These are phyloP conservation scores for Boletus sp. DNA, from an alignment of 768 basidiomycete species.

Conservation along the genomic window DNA sequence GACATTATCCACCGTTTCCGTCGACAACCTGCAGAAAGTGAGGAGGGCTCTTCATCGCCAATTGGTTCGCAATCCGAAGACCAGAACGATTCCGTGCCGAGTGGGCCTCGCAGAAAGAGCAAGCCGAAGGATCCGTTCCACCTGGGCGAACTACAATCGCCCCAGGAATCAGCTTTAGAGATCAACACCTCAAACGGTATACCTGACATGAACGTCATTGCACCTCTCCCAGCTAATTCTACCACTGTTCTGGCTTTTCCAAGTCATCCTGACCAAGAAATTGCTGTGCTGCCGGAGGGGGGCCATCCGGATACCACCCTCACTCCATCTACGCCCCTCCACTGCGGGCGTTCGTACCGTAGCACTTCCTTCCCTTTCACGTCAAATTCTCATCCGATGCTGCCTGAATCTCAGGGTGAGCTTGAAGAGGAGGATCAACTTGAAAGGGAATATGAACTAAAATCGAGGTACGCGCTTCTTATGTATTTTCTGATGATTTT, in stretches of 20 bases:
- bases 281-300: background rate
- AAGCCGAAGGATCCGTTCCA: constrained; percentile 25
- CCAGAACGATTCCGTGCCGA: constrained; percentile 28
- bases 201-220: constrained; percentile 1
- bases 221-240: constrained; percentile 7
- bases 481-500: background rate
- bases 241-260: background rate
- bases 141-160: constrained; percentile 21
- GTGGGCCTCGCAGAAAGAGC: constrained; percentile 5
- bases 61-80: constrained; percentile 47
- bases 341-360: constrained; percentile 20
- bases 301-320: background rate
- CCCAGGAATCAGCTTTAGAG: constrained; percentile 14
- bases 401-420: constrained; percentile 36
- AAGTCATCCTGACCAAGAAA: constrained; percentile 7
- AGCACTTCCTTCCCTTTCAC: constrained; percentile 37
- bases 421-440: constrained; percentile 47
- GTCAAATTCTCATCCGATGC: constrained; percentile 26
- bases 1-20: constrained; percentile 38
- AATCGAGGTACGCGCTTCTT: constrained; percentile 19
- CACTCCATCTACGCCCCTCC: background rate
- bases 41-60: constrained; percentile 47
- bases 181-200: constrained; percentile 4
- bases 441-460: constrained; percentile 54
- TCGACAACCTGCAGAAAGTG: constrained; percentile 40